Evolutionary conservation across 352 stramenopile genomes (phyloP), one percentile per base, ranked within the genome.

Genomic region (Elongisporangium anandrum): DNA sequence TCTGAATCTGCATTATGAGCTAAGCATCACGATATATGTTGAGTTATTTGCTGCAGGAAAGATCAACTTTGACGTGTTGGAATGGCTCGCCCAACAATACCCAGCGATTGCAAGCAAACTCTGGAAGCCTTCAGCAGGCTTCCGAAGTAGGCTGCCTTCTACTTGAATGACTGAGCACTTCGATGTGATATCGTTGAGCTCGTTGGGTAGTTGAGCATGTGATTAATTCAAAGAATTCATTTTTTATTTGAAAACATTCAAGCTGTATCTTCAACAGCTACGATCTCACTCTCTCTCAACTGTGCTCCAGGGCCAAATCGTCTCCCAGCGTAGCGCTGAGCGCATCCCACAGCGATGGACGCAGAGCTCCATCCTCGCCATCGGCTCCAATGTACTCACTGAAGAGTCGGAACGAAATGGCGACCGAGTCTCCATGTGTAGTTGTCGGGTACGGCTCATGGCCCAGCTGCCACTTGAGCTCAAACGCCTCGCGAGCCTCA

Each of bases 401-500:
- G 57, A 72, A 88, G 13, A 88, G 60, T 2, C 73, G 72, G 63
- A 79, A 79, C 13, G 80, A 87, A 59, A 88, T 66, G 4, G 62
- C 69, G 34, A 88, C 47, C 0, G 81, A 61, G 60, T 87, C 70
- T 15, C 81, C 81, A 10, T 62, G 73, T 4, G 78, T 53, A 12
- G 47, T 69, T 17, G 72, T 85, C 41, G 78, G 70, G 54, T 86
- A 90, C 22, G 34, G 48, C 38, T 88, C 78, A 47, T 73, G 72
- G 29, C 67, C 70, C 16, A 88, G 66, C 59, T 92, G 81, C 83
- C 83, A 92, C 64, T 86, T 83, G 60, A 90, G 71, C 67, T 92
- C 83, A 59, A 88, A 90, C 6, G 68, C 63, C 26, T 87, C 72
- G 26, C 75, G 79, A 9, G 71, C 73, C n/a, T 65, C 63, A 47